These are phyloP conservation scores for Medicago ruthenica DNA, from an alignment of 306 rosid genomes.

Conservation along the genomic window DNA sequence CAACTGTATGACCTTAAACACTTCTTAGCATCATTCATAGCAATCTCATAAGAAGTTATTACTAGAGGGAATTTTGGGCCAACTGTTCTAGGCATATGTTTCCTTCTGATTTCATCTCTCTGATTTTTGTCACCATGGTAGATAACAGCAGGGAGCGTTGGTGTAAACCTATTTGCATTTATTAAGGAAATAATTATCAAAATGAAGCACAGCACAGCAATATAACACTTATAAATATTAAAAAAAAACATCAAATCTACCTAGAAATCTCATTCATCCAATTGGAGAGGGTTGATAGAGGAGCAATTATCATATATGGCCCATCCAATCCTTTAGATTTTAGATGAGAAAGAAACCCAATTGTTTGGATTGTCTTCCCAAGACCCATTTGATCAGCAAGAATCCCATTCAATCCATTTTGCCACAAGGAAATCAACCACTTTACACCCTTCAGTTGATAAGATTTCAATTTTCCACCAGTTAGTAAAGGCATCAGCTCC, in stretches of 20 bases:
- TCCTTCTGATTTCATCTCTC: conserved; percentile 80
- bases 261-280: conserved; percentile 88
- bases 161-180: conserved; percentile 69
- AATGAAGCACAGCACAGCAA: conserved; percentile 7
- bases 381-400: conserved; percentile 99
- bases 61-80: conserved; percentile 86
- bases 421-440: conserved; percentile 99
- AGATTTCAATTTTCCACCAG: conserved; percentile 86
- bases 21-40: conserved; percentile 73
- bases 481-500: conserved; percentile 83
- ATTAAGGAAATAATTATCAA: conserved; percentile 21
- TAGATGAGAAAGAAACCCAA: conserved; percentile 87
- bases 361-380: conserved; percentile 98
- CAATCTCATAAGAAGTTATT: conserved; percentile 93
- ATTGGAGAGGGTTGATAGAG: conserved; percentile 94
- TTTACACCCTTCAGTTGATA: conserved; percentile 95
- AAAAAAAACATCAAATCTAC: conserved; percentile 56
- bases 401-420: conserved; percentile 97
- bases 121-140: conserved; percentile 79
- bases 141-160: conserved; percentile 63
- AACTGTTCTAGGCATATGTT: conserved; percentile 75
- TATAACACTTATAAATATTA: not conserved
- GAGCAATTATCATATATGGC: conserved; percentile 90
- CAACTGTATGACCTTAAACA: conserved; percentile 64
- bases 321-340: conserved; percentile 88